Conservation (phyloP, 75 land plant genomes). For the Isoetes taiwanensis region DNA sequence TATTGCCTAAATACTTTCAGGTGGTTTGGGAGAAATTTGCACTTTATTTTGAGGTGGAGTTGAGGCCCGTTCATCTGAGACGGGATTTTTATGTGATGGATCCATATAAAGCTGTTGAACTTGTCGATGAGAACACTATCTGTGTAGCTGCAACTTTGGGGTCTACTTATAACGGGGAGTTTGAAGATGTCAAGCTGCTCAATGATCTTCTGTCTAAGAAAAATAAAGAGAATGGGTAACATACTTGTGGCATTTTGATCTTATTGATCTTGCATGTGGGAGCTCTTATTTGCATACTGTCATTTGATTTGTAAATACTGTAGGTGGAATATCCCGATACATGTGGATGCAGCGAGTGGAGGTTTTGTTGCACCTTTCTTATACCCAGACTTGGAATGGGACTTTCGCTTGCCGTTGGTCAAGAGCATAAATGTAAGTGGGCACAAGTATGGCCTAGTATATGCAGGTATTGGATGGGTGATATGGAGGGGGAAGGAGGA, state of each 20-base stretch:
- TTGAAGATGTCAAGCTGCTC: constrained; percentile 22
- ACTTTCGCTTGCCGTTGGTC: constrained; percentile 43
- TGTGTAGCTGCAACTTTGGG: constrained; percentile 15
- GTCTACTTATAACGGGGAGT: constrained; percentile 21
- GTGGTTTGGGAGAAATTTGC: constrained; percentile 41
- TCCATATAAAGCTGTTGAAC: constrained; percentile 27
- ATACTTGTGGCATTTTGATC: background rate
- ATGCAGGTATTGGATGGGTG: background rate
- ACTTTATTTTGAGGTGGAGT: constrained; percentile 31
- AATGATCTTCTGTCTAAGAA: constrained; percentile 16
- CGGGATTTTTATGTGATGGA: constrained; percentile 32
- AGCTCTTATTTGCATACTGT: background rate
- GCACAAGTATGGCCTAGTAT: background rate
- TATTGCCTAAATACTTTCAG: constrained; percentile 8
- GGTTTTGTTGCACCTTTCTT: background rate
- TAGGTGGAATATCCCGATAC: constrained; percentile 1
- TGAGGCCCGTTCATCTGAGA: constrained; percentile 20
- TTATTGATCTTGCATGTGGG: background rate
- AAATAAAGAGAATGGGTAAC: constrained; percentile 14
- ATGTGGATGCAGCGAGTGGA: constrained; percentile 6
- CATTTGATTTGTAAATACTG: background rate
- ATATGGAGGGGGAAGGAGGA: background rate
- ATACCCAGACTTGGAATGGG: constrained; percentile 27
- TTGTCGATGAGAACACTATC: constrained; percentile 30
- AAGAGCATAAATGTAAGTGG: constrained; percentile 13